Conservation (phyloP, 164 flowering plant species). For the Nymphaea thermarum region DNA sequence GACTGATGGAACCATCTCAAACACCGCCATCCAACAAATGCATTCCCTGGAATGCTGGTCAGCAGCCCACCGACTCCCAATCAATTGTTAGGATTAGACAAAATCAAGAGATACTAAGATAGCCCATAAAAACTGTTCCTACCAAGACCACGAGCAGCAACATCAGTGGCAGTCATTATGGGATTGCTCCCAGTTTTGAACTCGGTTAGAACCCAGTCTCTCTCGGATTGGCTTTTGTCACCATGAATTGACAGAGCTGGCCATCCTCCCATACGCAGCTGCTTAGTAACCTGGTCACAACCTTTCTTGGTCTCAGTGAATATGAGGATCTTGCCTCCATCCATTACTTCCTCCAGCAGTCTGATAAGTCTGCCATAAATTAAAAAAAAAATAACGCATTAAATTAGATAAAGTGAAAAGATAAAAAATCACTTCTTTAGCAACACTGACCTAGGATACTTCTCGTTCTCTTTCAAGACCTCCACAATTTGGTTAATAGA, state of each 20-base stretch:
- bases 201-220: conserved; percentile 94
- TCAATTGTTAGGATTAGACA: conserved; percentile 24
- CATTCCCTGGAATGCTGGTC: conserved; percentile 44
- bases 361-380: conserved; percentile 54
- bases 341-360: conserved; percentile 62
- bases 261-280: conserved; percentile 98
- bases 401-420: background rate
- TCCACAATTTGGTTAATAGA: conserved; percentile 87
- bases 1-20: conserved; percentile 8
- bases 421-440: conserved; percentile 4
- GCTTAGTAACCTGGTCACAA: conserved; percentile 89
- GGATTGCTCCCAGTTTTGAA: conserved; percentile 97
- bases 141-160: conserved; percentile 99
- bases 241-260: conserved; percentile 93
- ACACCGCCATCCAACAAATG: conserved; percentile 58
- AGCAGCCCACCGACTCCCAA: conserved; percentile 87
- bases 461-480: conserved; percentile 65
- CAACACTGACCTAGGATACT: conserved; percentile 64
- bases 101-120: conserved; percentile 15
- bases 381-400: background rate
- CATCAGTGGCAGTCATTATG: conserved; percentile 99
- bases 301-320: conserved; percentile 92
- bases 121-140: conserved; percentile 66
- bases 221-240: conserved; percentile 90
- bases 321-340: conserved; percentile 74